Conservation (phyloP, 75 land plant genomes). For the Azolla pinnata region DNA sequence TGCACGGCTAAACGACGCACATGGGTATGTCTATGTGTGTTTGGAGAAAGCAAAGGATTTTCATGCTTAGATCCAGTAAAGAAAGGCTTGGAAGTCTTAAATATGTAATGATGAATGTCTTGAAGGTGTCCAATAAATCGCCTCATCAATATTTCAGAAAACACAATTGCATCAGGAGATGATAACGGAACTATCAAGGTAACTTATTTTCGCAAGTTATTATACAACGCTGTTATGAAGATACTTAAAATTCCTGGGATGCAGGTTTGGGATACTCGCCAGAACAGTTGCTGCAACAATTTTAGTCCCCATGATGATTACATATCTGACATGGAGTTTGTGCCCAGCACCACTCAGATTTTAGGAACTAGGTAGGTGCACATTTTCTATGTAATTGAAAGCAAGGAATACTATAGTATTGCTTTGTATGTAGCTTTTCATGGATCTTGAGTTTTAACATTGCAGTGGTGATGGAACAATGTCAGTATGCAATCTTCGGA, state of each 20-base stretch:
- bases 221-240: not conserved
- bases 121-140: conserved; percentile 71
- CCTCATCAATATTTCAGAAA: conserved; percentile 56
- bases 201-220: not conserved
- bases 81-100: too few relatives aligned
- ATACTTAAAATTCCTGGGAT: not conserved
- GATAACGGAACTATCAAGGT: conserved; percentile 90
- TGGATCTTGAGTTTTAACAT: too few relatives aligned
- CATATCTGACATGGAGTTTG: conserved; percentile 82
- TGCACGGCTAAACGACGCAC: conserved; percentile 71
- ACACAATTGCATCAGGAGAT: conserved; percentile 84
- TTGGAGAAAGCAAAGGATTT: not conserved
- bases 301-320: conserved; percentile 82
- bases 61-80: too few relatives aligned
- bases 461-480: conserved; percentile 92
- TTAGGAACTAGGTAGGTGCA: conserved; percentile 52
- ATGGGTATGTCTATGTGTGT: conserved; percentile 26
- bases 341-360: conserved; percentile 50
- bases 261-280: conserved; percentile 94
- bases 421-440: too few relatives aligned
- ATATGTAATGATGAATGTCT: too few relatives aligned
- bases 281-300: conserved; percentile 60
- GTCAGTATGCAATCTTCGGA: conserved; percentile 72
- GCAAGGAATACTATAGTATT: too few relatives aligned
- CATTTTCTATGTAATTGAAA: too few relatives aligned